Percentiles rank a stretch among this genome's conserved stretches.
These are phyloP conservation scores for Pythium brachiatum DNA, from an alignment of 352 stramenopile genomes.

Conservation along the genomic window DNA sequence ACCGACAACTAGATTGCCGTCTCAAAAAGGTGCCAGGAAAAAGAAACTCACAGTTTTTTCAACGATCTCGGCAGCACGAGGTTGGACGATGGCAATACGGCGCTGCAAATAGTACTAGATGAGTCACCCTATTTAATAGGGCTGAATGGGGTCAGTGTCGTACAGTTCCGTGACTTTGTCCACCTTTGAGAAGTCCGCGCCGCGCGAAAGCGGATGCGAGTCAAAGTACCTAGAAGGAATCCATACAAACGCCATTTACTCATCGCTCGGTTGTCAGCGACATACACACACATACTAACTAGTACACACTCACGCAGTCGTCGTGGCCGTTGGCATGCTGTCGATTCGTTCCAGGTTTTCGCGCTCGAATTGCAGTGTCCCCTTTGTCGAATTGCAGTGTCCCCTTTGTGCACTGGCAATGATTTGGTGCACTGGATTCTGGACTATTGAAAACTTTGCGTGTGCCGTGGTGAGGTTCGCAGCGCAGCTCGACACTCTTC, in stretches of 20 bases:
- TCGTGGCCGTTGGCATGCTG: not conserved
- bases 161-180: not conserved
- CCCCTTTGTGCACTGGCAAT: too few species aligned
- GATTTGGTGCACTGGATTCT: too few species aligned
- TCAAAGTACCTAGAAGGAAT: not conserved
- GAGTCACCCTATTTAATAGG: too few species aligned
- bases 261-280: too few species aligned
- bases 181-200: not conserved
- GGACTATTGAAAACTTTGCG: too few species aligned
- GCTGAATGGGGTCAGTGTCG: too few species aligned
- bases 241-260: too few species aligned
- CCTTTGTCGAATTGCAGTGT: too few species aligned
- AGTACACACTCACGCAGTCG: not conserved
- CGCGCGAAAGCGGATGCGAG: not conserved
- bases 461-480: too few species aligned
- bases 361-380: not conserved
- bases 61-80: not conserved
- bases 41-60: not conserved
- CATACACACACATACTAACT: too few species aligned
- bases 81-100: not conserved
- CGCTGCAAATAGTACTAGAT: not conserved
- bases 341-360: not conserved
- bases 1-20: not conserved
- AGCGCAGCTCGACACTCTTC: too few species aligned
- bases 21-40: not conserved